Base-by-base conservation (phyloP, 2,329 filamentous ascomycete species). In the Aspergillus hortae region DNA sequence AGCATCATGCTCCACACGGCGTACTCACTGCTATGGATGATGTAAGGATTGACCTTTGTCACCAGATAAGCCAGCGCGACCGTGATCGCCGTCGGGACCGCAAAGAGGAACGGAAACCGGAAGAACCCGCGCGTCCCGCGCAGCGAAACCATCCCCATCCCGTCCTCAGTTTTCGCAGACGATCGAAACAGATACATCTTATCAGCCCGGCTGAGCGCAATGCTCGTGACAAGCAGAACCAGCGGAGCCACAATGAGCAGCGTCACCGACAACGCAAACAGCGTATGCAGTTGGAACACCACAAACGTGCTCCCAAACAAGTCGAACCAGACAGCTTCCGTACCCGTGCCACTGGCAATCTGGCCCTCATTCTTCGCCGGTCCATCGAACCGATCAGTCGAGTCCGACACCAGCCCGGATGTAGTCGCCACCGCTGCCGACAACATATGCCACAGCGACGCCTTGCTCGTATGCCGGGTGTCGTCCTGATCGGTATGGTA, bases 401-500 rank as follows among this genome's bases (percentile, higher is more conserved):
- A 84, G 59, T 90, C 83, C 12, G 83, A 81, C 0, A 90, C 86
- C 41, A 97, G 77, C 1, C 79, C 79, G 62, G 86, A 79, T 19
- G 89, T 84, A 0, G 92, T 94, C 6, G 85, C 82, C 21, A 96
- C 74, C 5, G 91, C 85, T 12, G 86, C 86, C 35, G 90, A 95
- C 35, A 99, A 78, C 94, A 99, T 97, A 69, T 97, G 92, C 92
- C 92, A 97, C 17, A 97, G 72, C 3, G 83, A 85, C 46, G 81
- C 76, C 52, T 69, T 66, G 51, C 71, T 79, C 1, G 91, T 88
- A 70, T 96, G 90, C 36, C 83, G 83, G 2, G 86, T 79, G 66
- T 95, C 90, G 67, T 99, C 94, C 65, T 96, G 85, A 55, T 90
- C 82, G 0, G 92, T 97, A 67, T 99, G 94, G 64, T 99, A 99